phyloP scores from a whole-genome alignment of 257 asterid species.

The Solanum ossicruentum region DNA sequence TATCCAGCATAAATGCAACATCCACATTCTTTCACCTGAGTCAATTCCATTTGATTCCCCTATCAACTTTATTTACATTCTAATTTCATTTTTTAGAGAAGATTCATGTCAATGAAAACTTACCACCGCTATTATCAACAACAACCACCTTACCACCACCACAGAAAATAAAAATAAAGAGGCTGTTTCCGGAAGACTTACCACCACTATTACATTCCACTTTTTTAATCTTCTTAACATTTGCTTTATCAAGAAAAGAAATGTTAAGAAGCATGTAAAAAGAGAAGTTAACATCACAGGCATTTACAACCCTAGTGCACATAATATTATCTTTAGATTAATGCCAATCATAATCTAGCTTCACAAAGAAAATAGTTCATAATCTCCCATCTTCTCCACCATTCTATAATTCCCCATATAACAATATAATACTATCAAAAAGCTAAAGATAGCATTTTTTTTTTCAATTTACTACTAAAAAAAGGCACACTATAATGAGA shows the following conservation, averaged over 20 bases:
- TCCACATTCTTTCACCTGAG: not conserved
- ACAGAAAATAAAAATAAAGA: too few relatives aligned
- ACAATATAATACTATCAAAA: not conserved
- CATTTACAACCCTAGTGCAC: not conserved
- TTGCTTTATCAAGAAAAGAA: too few relatives aligned
- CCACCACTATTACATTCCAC: not conserved
- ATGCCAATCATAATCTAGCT: not conserved
- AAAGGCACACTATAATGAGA: not conserved
- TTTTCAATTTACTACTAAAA: not conserved
- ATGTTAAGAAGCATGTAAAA: too few relatives aligned
- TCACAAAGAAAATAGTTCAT: not conserved
- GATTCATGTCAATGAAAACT: not conserved
- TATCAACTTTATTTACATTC: not conserved
- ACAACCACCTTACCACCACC: too few relatives aligned
- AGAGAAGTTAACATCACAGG: not conserved
- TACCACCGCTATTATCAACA: not conserved
- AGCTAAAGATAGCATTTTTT: not conserved
- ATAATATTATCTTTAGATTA: not conserved
- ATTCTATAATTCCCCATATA: not conserved
- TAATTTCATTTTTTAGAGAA: not conserved
- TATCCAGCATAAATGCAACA: not conserved
- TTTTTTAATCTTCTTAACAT: not conserved
- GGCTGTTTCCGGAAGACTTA: not conserved
- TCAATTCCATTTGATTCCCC: not conserved
- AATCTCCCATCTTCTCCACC: not conserved